A percentile compares a stretch with the other conserved stretches of the same genome.
These are phyloP conservation scores for Nothophytophthora sp. DNA, from an alignment of 352 stramenopile species.

Conservation along the genomic window DNA sequence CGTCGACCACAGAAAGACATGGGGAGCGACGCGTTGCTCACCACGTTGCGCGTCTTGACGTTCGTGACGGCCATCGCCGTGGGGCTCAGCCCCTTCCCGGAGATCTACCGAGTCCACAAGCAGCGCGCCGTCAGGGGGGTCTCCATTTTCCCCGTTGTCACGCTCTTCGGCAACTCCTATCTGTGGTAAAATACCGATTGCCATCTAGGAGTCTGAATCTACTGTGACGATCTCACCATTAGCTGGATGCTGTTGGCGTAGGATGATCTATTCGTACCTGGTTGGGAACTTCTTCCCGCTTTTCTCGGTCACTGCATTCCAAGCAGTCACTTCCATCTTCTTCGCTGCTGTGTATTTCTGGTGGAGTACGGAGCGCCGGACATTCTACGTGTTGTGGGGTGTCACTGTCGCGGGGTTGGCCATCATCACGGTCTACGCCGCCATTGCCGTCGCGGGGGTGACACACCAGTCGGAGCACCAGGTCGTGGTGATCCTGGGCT, in stretches of 20 bases:
- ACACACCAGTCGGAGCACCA: conserved; percentile 30
- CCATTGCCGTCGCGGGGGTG: conserved; percentile 29
- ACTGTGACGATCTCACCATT: too few relatives aligned
- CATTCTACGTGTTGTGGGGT: conserved; percentile 9
- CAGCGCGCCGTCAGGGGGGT: conserved; percentile 12
- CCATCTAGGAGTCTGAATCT: too few relatives aligned
- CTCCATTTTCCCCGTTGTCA: conserved; percentile 26
- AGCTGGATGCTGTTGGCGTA: too few relatives aligned
- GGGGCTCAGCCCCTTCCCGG: neutral
- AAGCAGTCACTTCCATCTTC: conserved; percentile 8
- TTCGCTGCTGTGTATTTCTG: conserved; percentile 33
- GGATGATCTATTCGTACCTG: conserved; percentile 26
- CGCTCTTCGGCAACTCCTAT: conserved; percentile 33
- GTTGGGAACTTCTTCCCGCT: conserved; percentile 25
- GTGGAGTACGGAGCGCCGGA: conserved; percentile 14
- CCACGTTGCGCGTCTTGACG: neutral
- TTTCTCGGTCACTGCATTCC: conserved; percentile 23
- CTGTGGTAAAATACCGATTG: too few relatives aligned
- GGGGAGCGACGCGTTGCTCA: neutral
- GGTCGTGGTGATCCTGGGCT: conserved; percentile 23
- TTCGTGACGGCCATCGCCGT: conserved; percentile 2
- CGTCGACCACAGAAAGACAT: too few relatives aligned
- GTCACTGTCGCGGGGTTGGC: conserved; percentile 11
- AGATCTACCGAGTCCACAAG: conserved; percentile 12
- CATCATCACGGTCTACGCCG: conserved; percentile 32